Conservation (phyloP, 208 protist genomes). For the Wallacemonas rigidus region DNA sequence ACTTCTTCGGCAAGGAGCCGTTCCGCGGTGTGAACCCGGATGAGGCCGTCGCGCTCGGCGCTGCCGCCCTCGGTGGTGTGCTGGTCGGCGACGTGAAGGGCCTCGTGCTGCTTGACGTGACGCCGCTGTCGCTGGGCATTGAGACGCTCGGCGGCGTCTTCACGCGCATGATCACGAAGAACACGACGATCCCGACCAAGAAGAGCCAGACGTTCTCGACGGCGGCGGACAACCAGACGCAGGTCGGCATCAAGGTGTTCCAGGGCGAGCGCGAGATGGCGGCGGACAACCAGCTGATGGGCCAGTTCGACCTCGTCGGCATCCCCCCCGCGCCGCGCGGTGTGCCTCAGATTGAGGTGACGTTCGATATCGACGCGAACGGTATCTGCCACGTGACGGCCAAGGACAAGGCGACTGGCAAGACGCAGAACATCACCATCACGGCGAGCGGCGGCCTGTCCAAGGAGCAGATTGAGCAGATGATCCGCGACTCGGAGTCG, state of each 20-base stretch:
- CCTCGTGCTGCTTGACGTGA: slow-evolving; percentile 98
- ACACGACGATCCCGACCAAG: slow-evolving; percentile 98
- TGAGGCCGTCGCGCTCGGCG: slow-evolving; percentile 99
- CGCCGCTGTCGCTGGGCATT: slow-evolving; percentile 98
- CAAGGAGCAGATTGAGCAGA: slow-evolving; percentile 85
- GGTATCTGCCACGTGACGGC: slow-evolving; percentile 98
- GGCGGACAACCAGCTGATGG: slow-evolving; percentile 94
- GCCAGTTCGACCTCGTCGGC: slow-evolving; percentile 93
- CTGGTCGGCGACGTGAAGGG: slow-evolving; percentile 92
- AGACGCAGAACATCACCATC: slow-evolving; percentile 96
- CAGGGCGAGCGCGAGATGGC: slow-evolving; percentile 96
- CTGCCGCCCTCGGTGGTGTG: slow-evolving; percentile 97
- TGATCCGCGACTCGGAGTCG: slow-evolving; percentile 84
- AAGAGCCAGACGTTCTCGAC: slow-evolving; percentile 95
- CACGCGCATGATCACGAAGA: slow-evolving; percentile 97
- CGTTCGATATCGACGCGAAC: slow-evolving; percentile 98
- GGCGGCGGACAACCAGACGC: slow-evolving; percentile 77
- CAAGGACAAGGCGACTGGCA: slow-evolving; percentile 96
- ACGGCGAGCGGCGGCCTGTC: slow-evolving; percentile 75
- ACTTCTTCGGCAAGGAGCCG: slow-evolving; percentile 95
- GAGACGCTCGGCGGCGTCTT: slow-evolving; percentile 97
- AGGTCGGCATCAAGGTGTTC: slow-evolving; percentile 91
- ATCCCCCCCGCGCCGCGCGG: slow-evolving; percentile 92
- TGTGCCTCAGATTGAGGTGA: slow-evolving; percentile 97
- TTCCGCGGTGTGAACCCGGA: slow-evolving; percentile 99